Evolutionary conservation across 148 eudicot genomes (phyloP), one percentile per base, ranked within the genome.

Genomic region (Linanthus parryae): DNA sequence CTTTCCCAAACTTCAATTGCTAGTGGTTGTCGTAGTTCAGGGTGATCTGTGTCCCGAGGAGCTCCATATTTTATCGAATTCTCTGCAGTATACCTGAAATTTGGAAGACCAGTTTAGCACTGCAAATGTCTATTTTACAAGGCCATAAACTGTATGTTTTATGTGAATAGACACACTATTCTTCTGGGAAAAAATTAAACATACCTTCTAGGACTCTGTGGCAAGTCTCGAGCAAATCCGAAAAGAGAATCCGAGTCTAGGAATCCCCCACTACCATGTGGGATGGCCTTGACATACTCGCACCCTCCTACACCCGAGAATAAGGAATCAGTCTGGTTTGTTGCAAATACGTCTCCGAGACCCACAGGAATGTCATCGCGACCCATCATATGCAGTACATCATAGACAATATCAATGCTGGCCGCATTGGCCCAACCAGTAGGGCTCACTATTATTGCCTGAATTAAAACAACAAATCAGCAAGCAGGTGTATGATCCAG

Each of bases 401-500:
- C 97, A 42, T 90, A 90, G 16, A 90, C 66, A 0, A 78, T 54
- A 60, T 90, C 95, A 18, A 90, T 72, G 6, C 92, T 80, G 24
- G 88, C 95, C n/a, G 95, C 86, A 74, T 69, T 83, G 48, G 95
- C 97, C 97, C 97, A 90, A 0, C 97, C 97, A 14, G 86, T 86
- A 25, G 97, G 85, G 53, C 73, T 90, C 30, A 90, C 82, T 27
- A 83, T 14, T 67, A 90, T 68, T 20, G 85, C 97, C 97, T 90
- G 54, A 14, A 37, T 23, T 13, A 2, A 47, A 3, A 25, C 31
- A 17, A 29, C 17, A 12, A 15, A 12, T 13, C 27, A 46, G 31
- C 18, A n/a, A n/a, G n/a, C n/a, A n/a, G n/a, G n/a, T n/a, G n/a
- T n/a, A n/a, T n/a, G n/a, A n/a, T n/a, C n/a, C n/a, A n/a, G n/a